Base-by-base conservation (phyloP, 2,329 filamentous ascomycete genomes). In the Stachybotrys chartarum region DNA sequence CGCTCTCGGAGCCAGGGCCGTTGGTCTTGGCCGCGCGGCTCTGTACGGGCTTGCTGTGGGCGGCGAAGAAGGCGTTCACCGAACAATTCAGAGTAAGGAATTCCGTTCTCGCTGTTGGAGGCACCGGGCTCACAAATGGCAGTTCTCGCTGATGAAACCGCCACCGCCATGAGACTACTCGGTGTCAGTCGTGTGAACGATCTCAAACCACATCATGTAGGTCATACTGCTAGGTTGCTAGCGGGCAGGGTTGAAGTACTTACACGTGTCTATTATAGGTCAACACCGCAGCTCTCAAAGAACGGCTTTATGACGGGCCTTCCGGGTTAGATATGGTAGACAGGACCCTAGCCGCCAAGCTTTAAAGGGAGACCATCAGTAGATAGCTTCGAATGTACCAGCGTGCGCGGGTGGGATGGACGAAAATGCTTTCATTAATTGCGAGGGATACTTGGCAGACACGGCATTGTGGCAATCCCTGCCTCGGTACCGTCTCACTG, bases 101-200 rank as follows among this genome's bases (percentile, higher is more conserved):
- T 16, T 16, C 7, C 7, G 7, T 8, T 47, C 24, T 2, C 14
- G n/a, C 45, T 17, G 7, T 7, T 12, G 45, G 45, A 24, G 24
- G 24, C 24, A 24, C 24, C 12, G 30, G 45, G 42, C 55, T 56
- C 16, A 54, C 31, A n/a, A 32, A 12, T 10, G 11, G 18, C 30
- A 58, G 57, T 58, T 50, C 55, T 58, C 11, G 55, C 55, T 11
- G 57, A 57, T 39, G 57, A 58, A 30, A 50, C 57, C 7, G 50
- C 53, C 12, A 57, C 57, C 11, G 50, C 57, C 12, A 55, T 58
- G 57, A 56, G 57, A 30, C 16, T 58, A 6, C 57, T 58, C 11
- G 57, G 57, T 24, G 57, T 50, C n/a, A 47, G 31, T 8, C 32
- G 53, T 31, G 50, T 57, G 8, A 45, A 52, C 24, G 55, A 58